These are phyloP conservation scores for Posidonia australis DNA, from an alignment of 106 monocot species.

Conservation along the genomic window DNA sequence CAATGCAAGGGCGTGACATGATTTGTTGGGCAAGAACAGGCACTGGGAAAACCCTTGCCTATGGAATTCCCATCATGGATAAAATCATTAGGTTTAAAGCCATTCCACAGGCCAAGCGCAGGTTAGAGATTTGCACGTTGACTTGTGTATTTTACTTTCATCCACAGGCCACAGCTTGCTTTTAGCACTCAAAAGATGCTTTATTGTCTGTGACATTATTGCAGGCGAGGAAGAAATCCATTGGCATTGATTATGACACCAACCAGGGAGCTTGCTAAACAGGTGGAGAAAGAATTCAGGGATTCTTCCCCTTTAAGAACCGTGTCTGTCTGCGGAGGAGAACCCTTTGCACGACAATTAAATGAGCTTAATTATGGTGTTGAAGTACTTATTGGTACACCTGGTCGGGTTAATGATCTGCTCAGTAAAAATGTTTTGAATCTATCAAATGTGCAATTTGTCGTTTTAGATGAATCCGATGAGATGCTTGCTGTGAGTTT, in stretches of 20 bases:
- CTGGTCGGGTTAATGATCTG: conserved; percentile 3
- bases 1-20: conserved; percentile 83
- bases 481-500: conserved; percentile 5
- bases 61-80: conserved; percentile 86
- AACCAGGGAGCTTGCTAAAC: conserved; percentile 6
- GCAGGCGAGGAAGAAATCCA: conserved; percentile 59
- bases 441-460: conserved; percentile 1
- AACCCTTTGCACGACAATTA: neutral
- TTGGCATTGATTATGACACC: conserved; percentile 23
- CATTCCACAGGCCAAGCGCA: conserved; percentile 22
- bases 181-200: neutral
- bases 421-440: conserved; percentile 2
- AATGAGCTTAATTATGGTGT: conserved; percentile 1
- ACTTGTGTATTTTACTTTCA: no score
- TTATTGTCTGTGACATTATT: neutral
- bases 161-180: no score
- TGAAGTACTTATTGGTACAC: conserved; percentile 8
- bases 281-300: conserved; percentile 5
- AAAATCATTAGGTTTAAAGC: conserved; percentile 48
- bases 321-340: conserved; percentile 1
- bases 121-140: conserved; percentile 30
- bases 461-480: conserved; percentile 9
- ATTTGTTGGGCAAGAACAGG: conserved; percentile 78
- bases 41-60: conserved; percentile 86
- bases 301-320: neutral